phyloP scores from a whole-genome alignment of 176 grass and related monocot species.

The Canna indica region DNA sequence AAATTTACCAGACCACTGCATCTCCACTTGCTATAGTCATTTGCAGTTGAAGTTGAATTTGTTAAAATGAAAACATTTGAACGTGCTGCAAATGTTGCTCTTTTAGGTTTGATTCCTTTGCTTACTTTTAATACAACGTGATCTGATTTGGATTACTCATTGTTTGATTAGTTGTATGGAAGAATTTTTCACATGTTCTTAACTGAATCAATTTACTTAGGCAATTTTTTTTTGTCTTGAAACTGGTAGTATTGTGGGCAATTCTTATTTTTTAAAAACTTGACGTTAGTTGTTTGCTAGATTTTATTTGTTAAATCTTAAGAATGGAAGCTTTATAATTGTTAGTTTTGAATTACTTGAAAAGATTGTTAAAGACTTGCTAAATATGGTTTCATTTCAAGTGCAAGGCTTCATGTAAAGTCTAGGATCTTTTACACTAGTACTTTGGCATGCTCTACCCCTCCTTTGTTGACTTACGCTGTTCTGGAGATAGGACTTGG shows the following conservation, averaged over 20 bases:
- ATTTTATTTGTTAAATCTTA: not conserved
- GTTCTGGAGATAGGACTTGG: not conserved
- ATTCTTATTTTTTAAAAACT: not conserved
- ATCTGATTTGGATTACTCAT: not conserved
- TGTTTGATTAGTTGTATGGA: not conserved
- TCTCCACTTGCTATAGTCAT: not conserved
- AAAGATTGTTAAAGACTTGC: not conserved
- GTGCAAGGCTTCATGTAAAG: not conserved
- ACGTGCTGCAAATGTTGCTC: constrained; percentile 56
- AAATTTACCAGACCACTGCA: not conserved
- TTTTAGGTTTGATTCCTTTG: constrained; percentile 39
- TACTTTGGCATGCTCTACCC: too few relatives aligned
- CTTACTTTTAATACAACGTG: not conserved
- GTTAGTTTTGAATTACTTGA: not conserved
- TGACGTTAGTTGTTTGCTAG: not conserved
- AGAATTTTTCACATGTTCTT: not conserved
- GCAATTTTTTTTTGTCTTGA: not conserved
- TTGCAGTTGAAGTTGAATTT: constrained; percentile 1
- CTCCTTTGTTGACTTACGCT: not conserved
- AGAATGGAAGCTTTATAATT: not conserved
- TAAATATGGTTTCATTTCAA: not conserved
- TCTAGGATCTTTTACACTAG: not conserved
- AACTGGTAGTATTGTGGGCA: not conserved
- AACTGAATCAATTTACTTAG: not conserved
- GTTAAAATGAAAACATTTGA: constrained; percentile 51